Base-by-base conservation (phyloP, 2,329 filamentous ascomycete species). In the Zymoseptoria brevis region DNA sequence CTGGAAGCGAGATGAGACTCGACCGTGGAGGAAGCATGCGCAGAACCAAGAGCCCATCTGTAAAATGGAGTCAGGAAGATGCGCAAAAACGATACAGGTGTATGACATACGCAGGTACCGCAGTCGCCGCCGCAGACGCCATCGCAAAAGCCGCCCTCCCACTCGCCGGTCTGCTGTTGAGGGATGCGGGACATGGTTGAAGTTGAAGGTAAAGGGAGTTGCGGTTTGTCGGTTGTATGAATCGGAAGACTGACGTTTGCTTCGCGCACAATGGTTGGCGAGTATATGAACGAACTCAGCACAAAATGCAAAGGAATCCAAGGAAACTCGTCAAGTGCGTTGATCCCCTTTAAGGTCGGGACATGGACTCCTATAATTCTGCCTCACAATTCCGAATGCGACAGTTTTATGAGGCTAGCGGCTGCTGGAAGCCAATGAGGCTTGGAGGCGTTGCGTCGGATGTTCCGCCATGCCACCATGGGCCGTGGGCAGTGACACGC, bases 51-150 rank as follows among this genome's bases (percentile, higher is more conserved):
- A 22, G 9, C 30, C 64, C 22, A 58, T 51, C 63, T 65, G 41
- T 4, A 1, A 16, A n/a, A 6, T 13, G 8, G 50, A n/a, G 51
- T 51, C 13, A 48, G 41, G 13, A 48, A 13, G 49, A 24, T 30
- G n/a, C 45, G 22, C 9, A 8, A 19, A 16, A n/a, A 22, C 21
- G 19, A 8, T 9, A 45, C 13, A 21, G 26, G 29, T 24, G 35
- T n/a, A 41, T n/a, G 2, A 51, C 62, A 24, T 55, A 64, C 55
- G 53, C 64, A 66, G 49, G 57, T 57, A 8, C 53, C 53, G 53
- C 59, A 65, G 57, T 59, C 54, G 24, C 64, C 64, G 22, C 64
- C 64, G 50, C 62, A 67, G 56, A 62, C 41, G 53, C 58, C 45
- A 45, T 53, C 50, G 61, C 60, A 67, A 53, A 66, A 55, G 30